phyloP scores from a whole-genome alignment of 495 filamentous ascomycete genomes.

The Neurospora sp. region DNA sequence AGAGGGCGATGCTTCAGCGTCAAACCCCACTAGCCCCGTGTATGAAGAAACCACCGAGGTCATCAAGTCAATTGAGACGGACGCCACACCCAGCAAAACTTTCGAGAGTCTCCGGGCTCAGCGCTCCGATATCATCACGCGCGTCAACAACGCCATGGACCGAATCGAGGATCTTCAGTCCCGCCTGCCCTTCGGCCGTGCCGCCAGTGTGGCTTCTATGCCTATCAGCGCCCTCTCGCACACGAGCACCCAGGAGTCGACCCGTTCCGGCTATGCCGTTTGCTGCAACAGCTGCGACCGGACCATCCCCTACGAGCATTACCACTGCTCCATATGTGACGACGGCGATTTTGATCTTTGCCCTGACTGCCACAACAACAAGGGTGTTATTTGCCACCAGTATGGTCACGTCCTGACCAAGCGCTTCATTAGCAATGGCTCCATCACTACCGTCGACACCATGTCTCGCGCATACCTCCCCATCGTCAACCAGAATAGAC shows the following conservation, averaged over 20 bases:
- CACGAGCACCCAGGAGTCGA: not conserved
- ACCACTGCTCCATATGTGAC: constrained; percentile 90
- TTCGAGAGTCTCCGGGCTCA: not conserved
- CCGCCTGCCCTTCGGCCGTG: not conserved
- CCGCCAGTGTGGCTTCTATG: not conserved
- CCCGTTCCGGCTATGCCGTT: constrained; percentile 44
- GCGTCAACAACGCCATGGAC: not conserved
- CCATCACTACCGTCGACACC: constrained; percentile 74
- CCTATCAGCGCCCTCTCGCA: not conserved
- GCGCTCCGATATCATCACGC: not conserved
- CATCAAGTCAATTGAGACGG: constrained; percentile 2
- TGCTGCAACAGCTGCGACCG: constrained; percentile 87
- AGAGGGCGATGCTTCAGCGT: constrained; percentile 7
- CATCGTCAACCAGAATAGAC: constrained; percentile 14
- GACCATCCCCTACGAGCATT: constrained; percentile 72
- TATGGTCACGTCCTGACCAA: constrained; percentile 90
- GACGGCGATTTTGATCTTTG: constrained; percentile 94
- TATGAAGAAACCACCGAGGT: constrained; percentile 6
- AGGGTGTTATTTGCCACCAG: constrained; percentile 64
- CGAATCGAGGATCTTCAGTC: not conserved
- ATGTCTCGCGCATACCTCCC: constrained; percentile 62
- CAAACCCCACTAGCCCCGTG: not conserved
- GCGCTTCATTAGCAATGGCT: constrained; percentile 66
- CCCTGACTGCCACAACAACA: constrained; percentile 63
- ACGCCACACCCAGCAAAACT: not conserved